phyloP scores from a whole-genome alignment of 164 flowering plant species.

The Magnolia officinalis region DNA sequence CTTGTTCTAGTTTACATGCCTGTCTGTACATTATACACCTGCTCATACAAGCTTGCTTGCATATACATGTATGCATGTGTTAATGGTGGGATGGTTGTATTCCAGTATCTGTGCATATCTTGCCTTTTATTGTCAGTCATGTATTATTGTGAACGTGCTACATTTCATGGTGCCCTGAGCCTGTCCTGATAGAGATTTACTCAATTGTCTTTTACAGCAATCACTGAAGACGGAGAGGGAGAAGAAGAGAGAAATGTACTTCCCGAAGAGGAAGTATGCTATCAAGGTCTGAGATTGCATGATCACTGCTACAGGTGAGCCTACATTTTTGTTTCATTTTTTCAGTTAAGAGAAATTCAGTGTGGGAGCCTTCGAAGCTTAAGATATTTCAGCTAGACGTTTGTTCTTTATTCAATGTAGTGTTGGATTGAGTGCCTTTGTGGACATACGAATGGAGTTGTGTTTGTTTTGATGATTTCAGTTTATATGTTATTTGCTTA shows the following conservation, averaged over 20 bases:
- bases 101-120: no score
- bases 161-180: not conserved
- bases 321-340: not conserved
- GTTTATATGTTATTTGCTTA: not conserved
- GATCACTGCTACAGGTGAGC: not conserved
- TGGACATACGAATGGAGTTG: not conserved
- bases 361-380: not conserved
- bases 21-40: no score
- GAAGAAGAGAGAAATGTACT: slow-evolving; percentile 42
- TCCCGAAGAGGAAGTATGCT: slow-evolving; percentile 41
- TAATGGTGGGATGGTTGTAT: no score
- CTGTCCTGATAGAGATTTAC: not conserved
- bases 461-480: not conserved
- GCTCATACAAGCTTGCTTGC: no score
- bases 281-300: slow-evolving; percentile 23
- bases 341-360: not conserved
- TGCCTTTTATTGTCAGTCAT: no score
- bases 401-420: not conserved
- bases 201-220: slow-evolving; percentile 32
- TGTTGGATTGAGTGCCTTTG: not conserved
- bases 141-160: no score
- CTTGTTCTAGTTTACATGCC: no score
- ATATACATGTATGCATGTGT: no score
- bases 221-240: slow-evolving; percentile 50
- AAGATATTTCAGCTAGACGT: not conserved